Evolutionary conservation across 495 filamentous ascomycete species (phyloP).

Genomic region (Lindgomyces ingoldianus): DNA sequence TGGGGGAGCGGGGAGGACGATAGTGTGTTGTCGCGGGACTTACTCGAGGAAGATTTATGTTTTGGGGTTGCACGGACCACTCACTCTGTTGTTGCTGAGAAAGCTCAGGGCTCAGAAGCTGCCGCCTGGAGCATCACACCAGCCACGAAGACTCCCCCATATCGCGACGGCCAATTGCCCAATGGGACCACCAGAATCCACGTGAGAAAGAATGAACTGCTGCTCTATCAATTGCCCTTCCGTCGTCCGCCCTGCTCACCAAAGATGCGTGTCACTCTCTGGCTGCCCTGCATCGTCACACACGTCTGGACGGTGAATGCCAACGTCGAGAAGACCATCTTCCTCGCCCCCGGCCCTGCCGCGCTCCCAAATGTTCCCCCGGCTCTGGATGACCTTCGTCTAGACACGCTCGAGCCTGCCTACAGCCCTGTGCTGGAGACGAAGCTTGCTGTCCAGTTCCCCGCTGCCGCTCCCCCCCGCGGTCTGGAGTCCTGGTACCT

Average conservation of each 20-base stretch:
- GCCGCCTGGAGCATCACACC: slow-evolving; percentile 26
- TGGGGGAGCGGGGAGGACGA: too few relatives aligned
- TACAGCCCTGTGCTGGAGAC: slow-evolving; percentile 57
- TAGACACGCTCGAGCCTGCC: slow-evolving; percentile 63
- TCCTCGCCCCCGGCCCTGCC: slow-evolving; percentile 65
- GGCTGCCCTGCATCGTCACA: slow-evolving; percentile 43
- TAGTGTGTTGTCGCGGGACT: too few relatives aligned
- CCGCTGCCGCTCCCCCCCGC: slow-evolving; percentile 51
- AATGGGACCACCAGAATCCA: neutral
- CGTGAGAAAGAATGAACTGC: slow-evolving; percentile 13
- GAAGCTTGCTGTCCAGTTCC: slow-evolving; percentile 65
- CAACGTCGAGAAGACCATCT: slow-evolving; percentile 92
- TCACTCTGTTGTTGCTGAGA: neutral
- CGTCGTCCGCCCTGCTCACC: slow-evolving; percentile 14
- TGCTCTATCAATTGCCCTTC: neutral
- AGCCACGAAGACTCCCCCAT: neutral
- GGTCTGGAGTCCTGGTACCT: slow-evolving; percentile 79
- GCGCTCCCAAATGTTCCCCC: slow-evolving; percentile 58
- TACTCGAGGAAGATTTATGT: too few relatives aligned
- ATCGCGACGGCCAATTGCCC: neutral
- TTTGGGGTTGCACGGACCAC: neutral
- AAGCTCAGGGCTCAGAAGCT: neutral
- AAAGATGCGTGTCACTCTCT: slow-evolving; percentile 31
- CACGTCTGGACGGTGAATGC: slow-evolving; percentile 48
- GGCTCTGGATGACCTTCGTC: slow-evolving; percentile 63